Percentiles rank a stretch among this genome's conserved stretches.
Evolutionary conservation across 257 asterid species (phyloP).

Genomic region (Nicotiana otophora): DNA sequence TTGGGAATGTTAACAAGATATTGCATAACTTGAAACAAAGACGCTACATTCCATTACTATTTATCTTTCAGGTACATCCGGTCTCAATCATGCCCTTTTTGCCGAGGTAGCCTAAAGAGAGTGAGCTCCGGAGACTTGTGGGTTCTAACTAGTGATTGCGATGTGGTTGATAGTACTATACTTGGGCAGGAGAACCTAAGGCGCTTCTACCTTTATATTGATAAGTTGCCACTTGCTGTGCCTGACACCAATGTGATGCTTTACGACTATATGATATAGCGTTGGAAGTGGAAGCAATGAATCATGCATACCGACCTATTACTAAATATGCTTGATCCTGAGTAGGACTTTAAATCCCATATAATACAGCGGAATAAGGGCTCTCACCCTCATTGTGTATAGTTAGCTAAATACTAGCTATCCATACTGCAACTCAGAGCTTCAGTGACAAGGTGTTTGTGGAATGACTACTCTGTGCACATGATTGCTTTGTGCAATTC

Average conservation of each 20-base stretch:
- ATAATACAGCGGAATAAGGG: not conserved
- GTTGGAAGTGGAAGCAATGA: not conserved
- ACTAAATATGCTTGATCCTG: not conserved
- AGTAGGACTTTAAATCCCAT: not conserved
- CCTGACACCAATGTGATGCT: conserved; percentile 34
- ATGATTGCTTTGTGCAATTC: not conserved
- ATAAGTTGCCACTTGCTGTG: conserved; percentile 37
- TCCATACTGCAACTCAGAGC: not conserved
- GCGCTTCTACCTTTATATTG: conserved; percentile 44
- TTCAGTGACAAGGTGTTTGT: not conserved
- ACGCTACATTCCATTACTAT: not conserved
- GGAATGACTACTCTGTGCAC: not conserved
- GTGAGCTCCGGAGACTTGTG: conserved; percentile 47
- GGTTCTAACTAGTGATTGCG: conserved; percentile 40
- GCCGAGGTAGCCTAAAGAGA: conserved; percentile 53
- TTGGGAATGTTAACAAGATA: not conserved
- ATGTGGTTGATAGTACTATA: conserved; percentile 38
- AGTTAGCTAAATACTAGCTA: not conserved
- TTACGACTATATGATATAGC: conserved; percentile 46
- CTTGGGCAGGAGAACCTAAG: conserved; percentile 48
- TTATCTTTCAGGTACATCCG: conserved; percentile 26
- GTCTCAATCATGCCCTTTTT: conserved; percentile 55
- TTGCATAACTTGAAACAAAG: not conserved
- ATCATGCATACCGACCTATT: not conserved
- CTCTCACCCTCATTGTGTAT: not conserved